Conservation (phyloP, 257 asterid genomes). For the Solanum raphanifolium region DNA sequence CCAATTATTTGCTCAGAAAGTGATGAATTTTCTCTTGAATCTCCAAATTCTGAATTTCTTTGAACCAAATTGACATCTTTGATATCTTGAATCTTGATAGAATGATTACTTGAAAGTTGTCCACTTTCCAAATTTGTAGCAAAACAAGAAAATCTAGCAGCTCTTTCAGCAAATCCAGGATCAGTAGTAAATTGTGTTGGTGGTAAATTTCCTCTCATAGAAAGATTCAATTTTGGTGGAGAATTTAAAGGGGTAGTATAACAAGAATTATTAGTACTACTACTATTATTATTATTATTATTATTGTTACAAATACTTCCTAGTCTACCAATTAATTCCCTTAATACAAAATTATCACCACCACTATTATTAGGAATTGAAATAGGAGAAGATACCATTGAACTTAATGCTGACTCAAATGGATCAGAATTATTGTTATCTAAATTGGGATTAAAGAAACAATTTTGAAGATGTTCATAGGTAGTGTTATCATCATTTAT, state of each 20-base stretch:
- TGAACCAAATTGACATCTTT: slow-evolving; percentile 25
- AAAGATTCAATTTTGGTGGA: slow-evolving; percentile 66
- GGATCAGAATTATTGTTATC: slow-evolving; percentile 54
- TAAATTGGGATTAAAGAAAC: slow-evolving; percentile 41
- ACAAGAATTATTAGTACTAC: slow-evolving; percentile 38
- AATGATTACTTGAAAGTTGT: slow-evolving; percentile 30
- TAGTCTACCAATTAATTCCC: slow-evolving; percentile 66
- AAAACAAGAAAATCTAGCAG: slow-evolving; percentile 63
- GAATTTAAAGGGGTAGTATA: slow-evolving; percentile 66
- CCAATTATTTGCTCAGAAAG: slow-evolving; percentile 51
- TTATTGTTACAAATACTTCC: slow-evolving; percentile 55
- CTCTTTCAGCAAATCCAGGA: slow-evolving; percentile 63
- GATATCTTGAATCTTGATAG: slow-evolving; percentile 28
- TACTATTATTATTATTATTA: slow-evolving; percentile 8
- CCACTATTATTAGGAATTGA: slow-evolving; percentile 4
- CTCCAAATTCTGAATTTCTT: slow-evolving; percentile 34
- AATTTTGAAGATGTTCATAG: slow-evolving; percentile 19
- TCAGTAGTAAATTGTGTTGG: slow-evolving; percentile 42
- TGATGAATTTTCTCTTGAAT: slow-evolving; percentile 67
- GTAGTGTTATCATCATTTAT: background rate
- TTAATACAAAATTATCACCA: slow-evolving; percentile 37
- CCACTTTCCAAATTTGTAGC: slow-evolving; percentile 31
- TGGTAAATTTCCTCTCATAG: slow-evolving; percentile 25
- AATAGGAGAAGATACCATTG: slow-evolving; percentile 83
- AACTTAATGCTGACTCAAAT: slow-evolving; percentile 79